Base-by-base conservation (phyloP, 2,329 filamentous ascomycete species). In the Fusarium vanettenii region DNA sequence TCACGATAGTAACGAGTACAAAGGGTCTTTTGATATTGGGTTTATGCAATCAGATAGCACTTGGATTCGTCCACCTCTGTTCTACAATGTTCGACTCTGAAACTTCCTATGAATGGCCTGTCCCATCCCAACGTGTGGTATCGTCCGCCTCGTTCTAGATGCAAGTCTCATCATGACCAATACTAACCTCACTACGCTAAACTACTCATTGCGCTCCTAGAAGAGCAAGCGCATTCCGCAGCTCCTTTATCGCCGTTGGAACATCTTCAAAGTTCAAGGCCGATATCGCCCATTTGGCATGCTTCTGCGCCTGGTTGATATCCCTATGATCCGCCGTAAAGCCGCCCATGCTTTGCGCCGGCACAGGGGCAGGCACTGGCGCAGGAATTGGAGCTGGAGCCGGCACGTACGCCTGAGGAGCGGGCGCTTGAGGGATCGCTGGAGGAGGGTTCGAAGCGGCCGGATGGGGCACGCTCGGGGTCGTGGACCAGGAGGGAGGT, bases 241-340 rank as follows among this genome's bases (percentile, higher is more conserved):
- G 82, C 80, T 99, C 95, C 79, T 92, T 92, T 6, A 98, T 92
- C 0, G 97, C 97, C 0, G 97, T 99, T 2, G 92, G 88, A 2
- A 97, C 93, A 81, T 99, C 97, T 77, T 99, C 97, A 83, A 99
- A 99, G 79, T 98, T 98, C 57, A 99, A 85, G 0, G 97, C 97
- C 13, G 95, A 98, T 48, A 98, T 97, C 0, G 97, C 97, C 94
- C 95, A 99, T 79, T 95, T 95, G 3, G 96, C 95, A 85, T 98
- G 97, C 81, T 98, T 99, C 82, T 98, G 95, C 6, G 97, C 96
- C 77, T 92, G 89, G 39, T 90, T 86, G 39, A 98, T 92, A 73
- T 98, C 94, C 35, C 83, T 80, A 9, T 80, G 80, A 56, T 79
- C 78, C 16, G 73, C 75, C 3, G 76, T 64, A 20, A 70, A 68